These are phyloP conservation scores for Pseudopithomyces chartarum DNA, from an alignment of 2,329 filamentous ascomycete species.

Conservation along the genomic window DNA sequence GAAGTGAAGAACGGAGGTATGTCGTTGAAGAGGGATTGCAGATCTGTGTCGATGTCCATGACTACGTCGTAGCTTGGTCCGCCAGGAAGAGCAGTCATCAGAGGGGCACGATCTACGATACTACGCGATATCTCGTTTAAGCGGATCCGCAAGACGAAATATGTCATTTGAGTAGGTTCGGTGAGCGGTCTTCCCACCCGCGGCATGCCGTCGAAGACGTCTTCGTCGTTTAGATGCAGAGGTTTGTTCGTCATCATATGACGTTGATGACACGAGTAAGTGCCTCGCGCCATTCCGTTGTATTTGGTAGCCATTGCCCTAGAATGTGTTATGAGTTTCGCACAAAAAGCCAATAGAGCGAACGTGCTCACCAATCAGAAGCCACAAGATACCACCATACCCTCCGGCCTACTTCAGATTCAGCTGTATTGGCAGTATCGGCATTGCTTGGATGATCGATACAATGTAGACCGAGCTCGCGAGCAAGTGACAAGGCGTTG, in stretches of 20 bases:
- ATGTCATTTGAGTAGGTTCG: conserved; percentile 47
- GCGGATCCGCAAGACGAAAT: conserved; percentile 41
- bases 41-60: conserved; percentile 33
- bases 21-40: conserved; percentile 33
- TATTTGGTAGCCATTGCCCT: conserved; percentile 40
- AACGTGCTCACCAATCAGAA: conserved; percentile 12
- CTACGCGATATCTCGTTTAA: conserved; percentile 44
- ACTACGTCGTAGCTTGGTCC: conserved; percentile 35
- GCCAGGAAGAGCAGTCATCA: conserved; percentile 17
- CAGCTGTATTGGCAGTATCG: conserved; percentile 25
- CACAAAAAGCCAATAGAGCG: background rate
- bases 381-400: conserved; percentile 49
- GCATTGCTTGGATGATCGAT: conserved; percentile 19
- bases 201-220: conserved; percentile 34
- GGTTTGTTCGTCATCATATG: conserved; percentile 49
- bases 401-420: conserved; percentile 43
- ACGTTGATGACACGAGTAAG: conserved; percentile 42
- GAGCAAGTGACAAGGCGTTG: conserved; percentile 33
- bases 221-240: conserved; percentile 43
- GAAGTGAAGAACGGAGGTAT: conserved; percentile 45
- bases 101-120: conserved; percentile 41
- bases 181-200: conserved; percentile 19
- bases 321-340: conserved; percentile 9
- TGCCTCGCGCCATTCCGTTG: conserved; percentile 41
- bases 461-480: conserved; percentile 19